Conservation (phyloP, 306 rosid species). For the Arachis hypogaea region DNA sequence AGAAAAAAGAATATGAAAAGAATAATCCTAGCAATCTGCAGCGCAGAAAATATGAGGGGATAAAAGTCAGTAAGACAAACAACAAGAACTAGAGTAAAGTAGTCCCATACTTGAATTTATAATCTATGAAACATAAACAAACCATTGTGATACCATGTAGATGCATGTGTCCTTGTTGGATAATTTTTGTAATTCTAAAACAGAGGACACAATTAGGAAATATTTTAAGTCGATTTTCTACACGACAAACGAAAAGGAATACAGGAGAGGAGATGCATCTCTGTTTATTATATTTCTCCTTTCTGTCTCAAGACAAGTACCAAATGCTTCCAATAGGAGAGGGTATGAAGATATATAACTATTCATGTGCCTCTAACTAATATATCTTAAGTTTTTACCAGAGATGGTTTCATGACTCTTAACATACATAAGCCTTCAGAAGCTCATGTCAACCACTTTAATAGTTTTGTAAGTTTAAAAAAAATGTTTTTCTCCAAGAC, state of each 20-base stretch:
- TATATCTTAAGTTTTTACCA: too few species aligned
- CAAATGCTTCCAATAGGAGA: too few species aligned
- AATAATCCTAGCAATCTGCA: conserved; percentile 83
- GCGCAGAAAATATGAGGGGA: conserved; percentile 29
- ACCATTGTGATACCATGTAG: not conserved
- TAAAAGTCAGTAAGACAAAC: conserved; percentile 1
- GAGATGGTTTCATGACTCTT: too few species aligned
- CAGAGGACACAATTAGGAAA: too few species aligned
- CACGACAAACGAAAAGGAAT: too few species aligned
- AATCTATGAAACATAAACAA: not conserved
- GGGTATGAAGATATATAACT: too few species aligned
- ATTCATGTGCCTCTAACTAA: too few species aligned
- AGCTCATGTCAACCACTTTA: conserved; percentile 14
- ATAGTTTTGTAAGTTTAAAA: not conserved
- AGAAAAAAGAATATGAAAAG: conserved; percentile 69
- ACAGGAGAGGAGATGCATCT: too few species aligned
- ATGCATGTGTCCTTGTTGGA: not conserved
- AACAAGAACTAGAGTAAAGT: conserved; percentile 22
- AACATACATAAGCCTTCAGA: too few species aligned
- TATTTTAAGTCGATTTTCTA: too few species aligned
- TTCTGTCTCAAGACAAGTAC: not conserved
- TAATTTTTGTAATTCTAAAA: too few species aligned
- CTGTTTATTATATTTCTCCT: too few species aligned
- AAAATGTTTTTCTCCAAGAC: not conserved
- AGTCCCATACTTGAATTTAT: conserved; percentile 17